These are phyloP conservation scores for Kwoniella sp. DNA, from an alignment of 768 basidiomycete genomes.

Conservation along the genomic window DNA sequence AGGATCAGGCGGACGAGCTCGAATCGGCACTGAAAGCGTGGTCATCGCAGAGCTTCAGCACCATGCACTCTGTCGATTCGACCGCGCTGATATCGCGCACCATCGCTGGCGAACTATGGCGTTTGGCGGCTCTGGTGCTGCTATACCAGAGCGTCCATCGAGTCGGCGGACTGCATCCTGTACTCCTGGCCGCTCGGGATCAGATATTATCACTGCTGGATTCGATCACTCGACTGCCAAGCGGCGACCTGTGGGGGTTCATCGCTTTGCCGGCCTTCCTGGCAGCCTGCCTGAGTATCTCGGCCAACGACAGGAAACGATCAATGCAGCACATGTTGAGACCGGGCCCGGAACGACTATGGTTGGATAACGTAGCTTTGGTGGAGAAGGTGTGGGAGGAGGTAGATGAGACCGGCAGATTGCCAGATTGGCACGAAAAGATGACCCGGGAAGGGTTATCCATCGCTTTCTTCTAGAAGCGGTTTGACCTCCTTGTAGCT, in stretches of 20 bases:
- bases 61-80: conserved; percentile 8
- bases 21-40: conserved; percentile 15
- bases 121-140: conserved; percentile 14
- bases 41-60: conserved; percentile 6
- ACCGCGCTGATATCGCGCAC: conserved; percentile 23
- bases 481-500: no score
- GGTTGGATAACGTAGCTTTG: conserved; percentile 26
- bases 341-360: conserved; percentile 23
- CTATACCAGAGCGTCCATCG: conserved; percentile 23
- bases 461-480: conserved; percentile 25
- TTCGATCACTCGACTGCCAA: conserved; percentile 16
- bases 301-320: conserved; percentile 16
- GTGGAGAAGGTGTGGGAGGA: conserved; percentile 29
- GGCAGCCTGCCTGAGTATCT: conserved; percentile 16
- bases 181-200: conserved; percentile 11
- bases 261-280: conserved; percentile 26
- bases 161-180: conserved; percentile 22
- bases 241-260: conserved; percentile 24
- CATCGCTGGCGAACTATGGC: conserved; percentile 26
- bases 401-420: conserved; percentile 19
- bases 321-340: conserved; percentile 15
- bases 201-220: conserved; percentile 25
- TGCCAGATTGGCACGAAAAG: conserved; percentile 29
- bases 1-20: conserved; percentile 19
- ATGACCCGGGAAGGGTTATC: conserved; percentile 23